Evolutionary conservation across 2,329 filamentous ascomycete genomes (phyloP).

Genomic region (Cladophialophora carrionii): DNA sequence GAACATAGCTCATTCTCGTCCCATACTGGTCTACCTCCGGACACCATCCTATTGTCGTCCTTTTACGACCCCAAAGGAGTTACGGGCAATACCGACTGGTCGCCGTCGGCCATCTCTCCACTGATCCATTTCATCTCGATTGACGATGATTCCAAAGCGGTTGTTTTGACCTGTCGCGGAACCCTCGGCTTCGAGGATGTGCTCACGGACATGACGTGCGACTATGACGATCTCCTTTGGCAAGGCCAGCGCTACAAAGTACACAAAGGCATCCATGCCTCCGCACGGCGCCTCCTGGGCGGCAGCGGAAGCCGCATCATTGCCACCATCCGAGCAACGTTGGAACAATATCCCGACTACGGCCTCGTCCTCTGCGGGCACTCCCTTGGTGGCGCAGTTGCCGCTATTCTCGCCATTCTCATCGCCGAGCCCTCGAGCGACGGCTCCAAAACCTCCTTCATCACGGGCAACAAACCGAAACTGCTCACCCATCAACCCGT

Average conservation of each 20-base stretch:
- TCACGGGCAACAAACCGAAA: slow-evolving; percentile 60
- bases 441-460: slow-evolving; percentile 59
- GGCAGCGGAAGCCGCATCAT: slow-evolving; percentile 69
- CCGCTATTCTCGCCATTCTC: slow-evolving; percentile 70
- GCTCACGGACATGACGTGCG: slow-evolving; percentile 73
- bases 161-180: slow-evolving; percentile 72
- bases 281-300: slow-evolving; percentile 64
- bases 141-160: slow-evolving; percentile 71
- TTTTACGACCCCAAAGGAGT: slow-evolving; percentile 69
- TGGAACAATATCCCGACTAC: slow-evolving; percentile 70
- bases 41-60: slow-evolving; percentile 64
- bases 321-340: slow-evolving; percentile 65
- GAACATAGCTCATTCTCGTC: slow-evolving; percentile 53
- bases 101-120: slow-evolving; percentile 61
- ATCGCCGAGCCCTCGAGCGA: slow-evolving; percentile 60
- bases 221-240: slow-evolving; percentile 69
- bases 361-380: slow-evolving; percentile 71
- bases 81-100: slow-evolving; percentile 62
- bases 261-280: slow-evolving; percentile 74
- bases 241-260: slow-evolving; percentile 68
- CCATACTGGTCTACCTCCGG: slow-evolving; percentile 50
- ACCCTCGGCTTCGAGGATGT: slow-evolving; percentile 75
- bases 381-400: slow-evolving; percentile 70
- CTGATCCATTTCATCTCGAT: slow-evolving; percentile 74
- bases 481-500: slow-evolving; percentile 39